phyloP scores from a whole-genome alignment of 305 asterid genomes.

The Ajuga reptans region DNA sequence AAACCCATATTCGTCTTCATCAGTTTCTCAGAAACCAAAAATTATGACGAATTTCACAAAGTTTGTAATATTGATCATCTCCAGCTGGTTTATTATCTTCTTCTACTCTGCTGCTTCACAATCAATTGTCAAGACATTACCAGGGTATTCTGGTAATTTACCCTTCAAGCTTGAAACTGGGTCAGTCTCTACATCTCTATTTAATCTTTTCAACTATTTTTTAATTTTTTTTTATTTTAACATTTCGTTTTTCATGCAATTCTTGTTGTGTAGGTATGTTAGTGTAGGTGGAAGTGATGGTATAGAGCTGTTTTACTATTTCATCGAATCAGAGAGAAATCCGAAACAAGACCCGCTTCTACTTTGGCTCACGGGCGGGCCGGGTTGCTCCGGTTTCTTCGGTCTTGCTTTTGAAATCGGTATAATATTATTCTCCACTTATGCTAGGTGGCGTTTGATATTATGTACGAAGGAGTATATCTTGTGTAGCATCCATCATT shows the following conservation, averaged over 20 bases:
- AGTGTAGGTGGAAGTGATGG: constrained; percentile 13
- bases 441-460: too few species aligned
- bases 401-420: constrained; percentile 4
- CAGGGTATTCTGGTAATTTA: constrained; percentile 7
- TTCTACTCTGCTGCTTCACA: not conserved
- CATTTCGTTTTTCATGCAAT: not conserved
- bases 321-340: constrained; percentile 17
- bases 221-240: not conserved
- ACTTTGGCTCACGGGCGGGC: constrained; percentile 23
- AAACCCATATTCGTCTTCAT: not conserved
- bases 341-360: constrained; percentile 17
- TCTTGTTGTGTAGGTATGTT: constrained; percentile 1
- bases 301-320: constrained; percentile 15
- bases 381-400: constrained; percentile 21
- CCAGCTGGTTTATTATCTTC: not conserved
- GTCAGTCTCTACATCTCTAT: not conserved
- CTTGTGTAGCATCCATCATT: too few species aligned
- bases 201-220: not conserved
- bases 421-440: not conserved
- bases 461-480: too few species aligned
- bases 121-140: constrained; percentile 1
- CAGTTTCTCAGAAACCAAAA: not conserved
- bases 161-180: constrained; percentile 23
- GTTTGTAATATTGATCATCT: not conserved
- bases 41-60: not conserved